Evolutionary conservation across 192 early-diverging fungal genomes (phyloP).

Genomic region (Coemansia guatemalensis): DNA sequence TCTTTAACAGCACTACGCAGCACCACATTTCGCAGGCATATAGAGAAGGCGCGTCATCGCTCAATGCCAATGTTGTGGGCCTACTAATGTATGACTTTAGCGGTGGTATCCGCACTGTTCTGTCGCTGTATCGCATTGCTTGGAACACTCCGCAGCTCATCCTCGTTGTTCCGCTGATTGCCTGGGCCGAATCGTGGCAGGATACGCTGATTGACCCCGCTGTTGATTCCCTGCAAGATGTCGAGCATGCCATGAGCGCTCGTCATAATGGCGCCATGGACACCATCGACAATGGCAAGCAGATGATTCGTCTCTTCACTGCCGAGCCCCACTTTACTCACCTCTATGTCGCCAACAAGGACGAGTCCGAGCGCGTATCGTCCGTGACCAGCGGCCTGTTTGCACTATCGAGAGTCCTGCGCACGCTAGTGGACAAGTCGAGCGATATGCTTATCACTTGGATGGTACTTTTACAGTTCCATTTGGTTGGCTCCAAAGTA

Average conservation of each 20-base stretch:
- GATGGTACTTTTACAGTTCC: conserved; percentile 30
- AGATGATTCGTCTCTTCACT: conserved; percentile 64
- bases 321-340: conserved; percentile 55
- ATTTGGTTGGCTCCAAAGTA: conserved; percentile 10
- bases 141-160: conserved; percentile 25
- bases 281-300: conserved; percentile 56
- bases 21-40: conserved; percentile 21
- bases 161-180: conserved; percentile 12
- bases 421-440: conserved; percentile 48
- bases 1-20: conserved; percentile 32
- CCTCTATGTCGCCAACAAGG: conserved; percentile 52
- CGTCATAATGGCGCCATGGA: background rate
- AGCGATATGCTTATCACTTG: conserved; percentile 37
- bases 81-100: conserved; percentile 23
- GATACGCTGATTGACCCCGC: background rate
- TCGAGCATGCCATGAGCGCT: background rate
- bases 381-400: conserved; percentile 60
- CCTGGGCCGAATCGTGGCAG: conserved; percentile 11
- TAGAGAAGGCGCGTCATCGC: conserved; percentile 4
- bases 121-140: conserved; percentile 26
- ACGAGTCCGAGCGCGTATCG: conserved; percentile 59
- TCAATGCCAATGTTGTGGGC: conserved; percentile 9
- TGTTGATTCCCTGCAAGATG: conserved; percentile 3
- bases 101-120: background rate
- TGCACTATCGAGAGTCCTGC: conserved; percentile 56